Percentiles rank a stretch among this genome's conserved stretches.
phyloP scores from a whole-genome alignment of 805 yeast genomes.

The Kazachstania bromeliacearum region DNA sequence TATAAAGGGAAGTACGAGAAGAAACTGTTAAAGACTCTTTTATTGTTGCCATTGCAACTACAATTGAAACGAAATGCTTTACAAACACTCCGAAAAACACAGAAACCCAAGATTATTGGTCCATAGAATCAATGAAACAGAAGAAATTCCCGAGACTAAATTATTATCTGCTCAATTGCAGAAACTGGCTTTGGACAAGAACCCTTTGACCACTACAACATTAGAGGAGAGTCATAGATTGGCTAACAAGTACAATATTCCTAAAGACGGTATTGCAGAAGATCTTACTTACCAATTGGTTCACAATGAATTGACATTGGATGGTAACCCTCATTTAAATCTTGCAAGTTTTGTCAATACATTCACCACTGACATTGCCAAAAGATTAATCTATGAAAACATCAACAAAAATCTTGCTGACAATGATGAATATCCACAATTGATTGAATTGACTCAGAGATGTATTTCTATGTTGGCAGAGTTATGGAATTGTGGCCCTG shows the following conservation, averaged over 20 bases:
- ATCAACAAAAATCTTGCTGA: conserved; percentile 84
- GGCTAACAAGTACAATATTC: conserved; percentile 46
- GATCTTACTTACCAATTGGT: conserved; percentile 51
- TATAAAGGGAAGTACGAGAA: too few species aligned
- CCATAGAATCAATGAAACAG: conserved; percentile 1
- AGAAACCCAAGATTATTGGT: conserved; percentile 11
- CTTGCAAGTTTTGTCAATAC: conserved; percentile 88
- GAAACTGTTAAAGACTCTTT: too few species aligned
- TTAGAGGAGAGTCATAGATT: conserved; percentile 5
- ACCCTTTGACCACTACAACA: neutral
- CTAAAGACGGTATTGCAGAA: conserved; percentile 44
- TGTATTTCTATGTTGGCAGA: conserved; percentile 73
- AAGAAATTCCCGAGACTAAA: conserved; percentile 9
- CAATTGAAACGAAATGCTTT: conserved; percentile 17
- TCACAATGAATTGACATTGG: conserved; percentile 66
- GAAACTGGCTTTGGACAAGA: conserved; percentile 3
- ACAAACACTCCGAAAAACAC: conserved; percentile 11
- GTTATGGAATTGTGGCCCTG: conserved; percentile 65
- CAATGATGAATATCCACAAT: conserved; percentile 85
- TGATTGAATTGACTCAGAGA: conserved; percentile 69
- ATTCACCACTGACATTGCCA: conserved; percentile 43
- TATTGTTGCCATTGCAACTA: too few species aligned
- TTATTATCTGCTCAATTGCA: conserved; percentile 13
- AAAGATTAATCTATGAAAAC: conserved; percentile 54
- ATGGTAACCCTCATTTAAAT: conserved; percentile 77